Evolutionary conservation across 768 basidiomycete genomes (phyloP).

Genomic region (Pleurotus pulmonarius): DNA sequence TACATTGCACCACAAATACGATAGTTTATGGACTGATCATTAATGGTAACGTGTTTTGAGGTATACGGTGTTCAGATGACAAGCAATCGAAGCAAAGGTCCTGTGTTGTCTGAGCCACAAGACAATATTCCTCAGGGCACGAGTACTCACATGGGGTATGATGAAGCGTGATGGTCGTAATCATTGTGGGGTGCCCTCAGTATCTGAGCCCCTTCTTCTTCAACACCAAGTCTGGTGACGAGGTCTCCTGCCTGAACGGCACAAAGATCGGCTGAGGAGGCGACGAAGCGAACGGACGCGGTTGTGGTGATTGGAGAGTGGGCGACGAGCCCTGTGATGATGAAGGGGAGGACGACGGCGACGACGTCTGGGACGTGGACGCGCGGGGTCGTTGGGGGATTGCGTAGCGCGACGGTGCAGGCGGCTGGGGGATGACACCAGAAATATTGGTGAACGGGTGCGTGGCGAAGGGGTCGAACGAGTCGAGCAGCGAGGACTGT

Average conservation of each 20-base stretch:
- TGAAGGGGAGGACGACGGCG: conserved; percentile 18
- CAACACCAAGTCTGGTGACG: conserved; percentile 53
- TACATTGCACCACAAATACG: neutral
- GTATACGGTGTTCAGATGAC: too few species aligned
- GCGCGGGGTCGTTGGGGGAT: conserved; percentile 17
- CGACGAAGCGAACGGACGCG: conserved; percentile 16
- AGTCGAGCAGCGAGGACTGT: conserved; percentile 30
- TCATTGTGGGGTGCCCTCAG: neutral
- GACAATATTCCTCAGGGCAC: too few species aligned
- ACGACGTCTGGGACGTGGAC: conserved; percentile 8
- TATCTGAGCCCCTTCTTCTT: conserved; percentile 25
- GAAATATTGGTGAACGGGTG: conserved; percentile 56
- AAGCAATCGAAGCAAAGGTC: too few species aligned
- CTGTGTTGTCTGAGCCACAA: too few species aligned
- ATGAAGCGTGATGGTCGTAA: neutral
- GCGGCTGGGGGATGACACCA: conserved; percentile 35
- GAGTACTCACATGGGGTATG: conserved; percentile 3
- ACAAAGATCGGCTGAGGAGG: conserved; percentile 40
- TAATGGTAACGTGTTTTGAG: too few species aligned
- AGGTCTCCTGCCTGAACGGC: conserved; percentile 46
- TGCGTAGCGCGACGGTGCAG: conserved; percentile 46
- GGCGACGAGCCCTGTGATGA: conserved; percentile 12
- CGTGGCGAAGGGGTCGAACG: conserved; percentile 55
- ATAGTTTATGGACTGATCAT: neutral
- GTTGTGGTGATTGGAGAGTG: conserved; percentile 22